Evolutionary conservation across 1,284 basidiomycete species (phyloP).

Genomic region (Heterobasidion irregulare): DNA sequence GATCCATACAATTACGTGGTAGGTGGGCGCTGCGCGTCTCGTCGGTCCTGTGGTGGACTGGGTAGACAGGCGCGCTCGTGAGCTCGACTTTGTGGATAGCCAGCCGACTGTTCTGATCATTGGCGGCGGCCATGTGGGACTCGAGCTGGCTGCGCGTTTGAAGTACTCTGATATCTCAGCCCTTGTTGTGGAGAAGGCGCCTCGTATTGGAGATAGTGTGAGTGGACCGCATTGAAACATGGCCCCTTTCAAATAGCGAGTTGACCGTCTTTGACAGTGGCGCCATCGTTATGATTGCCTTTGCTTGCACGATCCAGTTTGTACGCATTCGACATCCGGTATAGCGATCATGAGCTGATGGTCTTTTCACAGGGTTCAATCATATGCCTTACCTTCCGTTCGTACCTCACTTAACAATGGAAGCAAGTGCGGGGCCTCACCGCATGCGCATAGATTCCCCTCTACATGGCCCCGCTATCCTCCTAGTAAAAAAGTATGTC

Average conservation of each 20-base stretch:
- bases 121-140: constrained; percentile 60
- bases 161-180: constrained; percentile 42
- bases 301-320: constrained; percentile 61
- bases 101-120: constrained; percentile 45
- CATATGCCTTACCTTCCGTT: constrained; percentile 45
- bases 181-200: constrained; percentile 46
- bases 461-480: constrained; percentile 54
- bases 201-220: constrained; percentile 37
- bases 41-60: constrained; percentile 32
- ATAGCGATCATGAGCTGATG: not conserved
- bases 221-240: not conserved
- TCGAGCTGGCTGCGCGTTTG: constrained; percentile 51
- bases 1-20: not conserved
- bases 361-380: constrained; percentile 10
- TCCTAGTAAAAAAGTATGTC: constrained; percentile 39
- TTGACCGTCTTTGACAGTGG: constrained; percentile 24
- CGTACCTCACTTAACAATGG: constrained; percentile 7
- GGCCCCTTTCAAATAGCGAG: not conserved
- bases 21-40: constrained; percentile 12
- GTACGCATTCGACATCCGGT: constrained; percentile 25
- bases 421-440: not conserved
- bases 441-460: constrained; percentile 28
- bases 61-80: constrained; percentile 28
- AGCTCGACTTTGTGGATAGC: constrained; percentile 22
- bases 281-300: constrained; percentile 49